Evolutionary conservation across 208 protist species (phyloP), one percentile per base, ranked within the genome.

Genomic region (Trypanosoma congolense): DNA sequence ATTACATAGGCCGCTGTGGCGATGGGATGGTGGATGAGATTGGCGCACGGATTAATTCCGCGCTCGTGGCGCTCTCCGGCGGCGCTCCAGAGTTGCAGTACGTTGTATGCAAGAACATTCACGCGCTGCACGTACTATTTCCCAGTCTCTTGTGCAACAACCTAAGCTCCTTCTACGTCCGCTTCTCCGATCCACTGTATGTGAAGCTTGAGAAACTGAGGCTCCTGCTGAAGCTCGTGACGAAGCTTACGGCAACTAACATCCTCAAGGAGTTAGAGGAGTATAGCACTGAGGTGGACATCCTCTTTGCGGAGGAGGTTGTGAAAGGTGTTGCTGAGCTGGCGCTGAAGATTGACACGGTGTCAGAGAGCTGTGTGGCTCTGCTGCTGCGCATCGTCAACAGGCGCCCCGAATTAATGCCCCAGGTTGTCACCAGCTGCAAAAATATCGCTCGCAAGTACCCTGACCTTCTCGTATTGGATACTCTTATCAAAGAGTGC

Each of bases 121-220:
- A 99, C 69, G 82, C 99, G 2, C 90, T 99, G 52, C 74, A 99
- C 1, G 97, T 99, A 48, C 91, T 97, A 57, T 90, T 93, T 49
- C 97, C 97, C 16, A 83, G 79, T 54, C 76, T 99, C 24, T 78
- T 99, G 30, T 73, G 68, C 24, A 66, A 66, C 22, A 91, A 82
- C 71, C 73, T 93, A 19, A 89, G 97, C 56, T 83, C 98, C 19
- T 99, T 99, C 70, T 99, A 99, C 75, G 97, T 97, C 44, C 98
- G 99, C 64, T 99, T 99, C 88, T 99, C 98, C 54, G 98, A 99
- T 65, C 98, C 98, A 18, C 94, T 97, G 43, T 99, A 99, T 68
- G 97, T 99, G 25, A 99, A 99, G 73, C 87, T 99, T 56, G 98
- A 99, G 79, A 99, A 99, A 76, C 87, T 99, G 16, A 93, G 98